Conservation (phyloP, 2,329 filamentous ascomycete species). For the Venturia nashicola region DNA sequence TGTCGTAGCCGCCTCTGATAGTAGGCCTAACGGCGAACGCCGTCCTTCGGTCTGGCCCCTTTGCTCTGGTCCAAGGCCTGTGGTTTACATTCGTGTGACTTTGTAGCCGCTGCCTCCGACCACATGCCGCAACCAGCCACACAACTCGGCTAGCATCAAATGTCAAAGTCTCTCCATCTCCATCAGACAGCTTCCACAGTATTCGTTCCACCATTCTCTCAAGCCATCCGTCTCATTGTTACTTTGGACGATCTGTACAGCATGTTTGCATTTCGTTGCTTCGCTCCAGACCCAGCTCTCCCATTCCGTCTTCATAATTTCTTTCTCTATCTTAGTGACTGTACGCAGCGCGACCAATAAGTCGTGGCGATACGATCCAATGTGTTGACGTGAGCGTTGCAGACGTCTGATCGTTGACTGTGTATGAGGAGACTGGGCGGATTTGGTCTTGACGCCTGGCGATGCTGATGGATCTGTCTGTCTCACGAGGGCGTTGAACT, state of each 20-base stretch:
- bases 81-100: too few species aligned
- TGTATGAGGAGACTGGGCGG: not conserved
- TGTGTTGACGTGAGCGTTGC: conserved; percentile 65
- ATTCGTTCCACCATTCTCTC: conserved; percentile 41
- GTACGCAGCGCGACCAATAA: conserved; percentile 81
- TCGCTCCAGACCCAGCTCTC: conserved; percentile 85
- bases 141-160: too few species aligned
- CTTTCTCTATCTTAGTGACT: conserved; percentile 77
- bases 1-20: not conserved
- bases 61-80: too few species aligned
- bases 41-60: too few species aligned
- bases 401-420: conserved; percentile 27
- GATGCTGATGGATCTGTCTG: conserved; percentile 7
- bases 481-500: conserved; percentile 3
- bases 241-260: conserved; percentile 29
- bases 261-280: conserved; percentile 25
- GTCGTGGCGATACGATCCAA: conserved; percentile 79
- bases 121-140: too few species aligned
- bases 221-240: conserved; percentile 32
- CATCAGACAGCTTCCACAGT: conserved; percentile 47
- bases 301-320: conserved; percentile 80
- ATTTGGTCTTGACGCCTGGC: not conserved
- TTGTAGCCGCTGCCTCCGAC: too few species aligned
- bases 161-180: not conserved
- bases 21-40: too few species aligned